Percentiles rank a stretch among this genome's conserved stretches.
Evolutionary conservation across 2,329 filamentous ascomycete species (phyloP).

Genomic region (Cadophora gregata): DNA sequence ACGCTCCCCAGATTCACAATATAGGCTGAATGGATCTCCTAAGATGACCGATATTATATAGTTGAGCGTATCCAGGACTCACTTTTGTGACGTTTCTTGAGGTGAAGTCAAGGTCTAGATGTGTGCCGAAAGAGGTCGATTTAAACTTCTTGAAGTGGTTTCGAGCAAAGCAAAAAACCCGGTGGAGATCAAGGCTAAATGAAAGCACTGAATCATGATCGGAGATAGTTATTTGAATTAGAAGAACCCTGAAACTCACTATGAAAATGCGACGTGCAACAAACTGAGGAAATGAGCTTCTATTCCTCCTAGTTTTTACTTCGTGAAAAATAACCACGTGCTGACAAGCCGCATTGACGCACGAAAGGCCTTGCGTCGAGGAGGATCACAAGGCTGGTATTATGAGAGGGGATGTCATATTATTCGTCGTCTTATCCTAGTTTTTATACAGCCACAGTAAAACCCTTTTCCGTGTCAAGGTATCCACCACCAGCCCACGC

Average conservation of each 20-base stretch:
- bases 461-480: constrained; percentile 40
- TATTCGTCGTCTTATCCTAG: constrained; percentile 56
- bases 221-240: constrained; percentile 23
- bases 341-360: constrained; percentile 25
- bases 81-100: not conserved
- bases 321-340: constrained; percentile 11
- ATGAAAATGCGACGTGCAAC: constrained; percentile 38
- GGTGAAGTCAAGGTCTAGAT: not conserved
- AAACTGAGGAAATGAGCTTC: constrained; percentile 16
- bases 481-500: constrained; percentile 40
- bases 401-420: constrained; percentile 64
- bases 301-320: constrained; percentile 2
- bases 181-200: constrained; percentile 20
- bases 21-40: constrained; percentile 32
- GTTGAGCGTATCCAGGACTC: not conserved
- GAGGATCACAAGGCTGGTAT: constrained; percentile 18
- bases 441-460: constrained; percentile 47
- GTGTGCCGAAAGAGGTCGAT: not conserved
- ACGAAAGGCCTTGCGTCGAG: constrained; percentile 5
- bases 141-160: constrained; percentile 1
- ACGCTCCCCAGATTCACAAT: constrained; percentile 13
- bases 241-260: constrained; percentile 30
- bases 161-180: constrained; percentile 16
- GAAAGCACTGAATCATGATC: constrained; percentile 17
- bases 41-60: constrained; percentile 27